Base-by-base conservation (phyloP, 345 rosid species). In the Stellera chamaejasme region DNA sequence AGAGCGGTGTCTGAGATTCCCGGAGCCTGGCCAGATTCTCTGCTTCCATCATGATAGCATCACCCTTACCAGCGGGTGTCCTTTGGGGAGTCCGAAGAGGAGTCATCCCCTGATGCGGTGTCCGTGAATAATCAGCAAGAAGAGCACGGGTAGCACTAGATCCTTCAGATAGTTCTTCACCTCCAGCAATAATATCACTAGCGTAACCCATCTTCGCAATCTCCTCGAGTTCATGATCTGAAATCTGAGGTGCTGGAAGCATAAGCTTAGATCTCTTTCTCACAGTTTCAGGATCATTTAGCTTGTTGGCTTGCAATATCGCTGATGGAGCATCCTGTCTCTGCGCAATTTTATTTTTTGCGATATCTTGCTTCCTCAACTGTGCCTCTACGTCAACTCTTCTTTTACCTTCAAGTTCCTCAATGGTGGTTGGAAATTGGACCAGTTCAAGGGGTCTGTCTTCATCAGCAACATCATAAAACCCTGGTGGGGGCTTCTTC, bases 191-290 rank as follows among this genome's bases (percentile, higher is more conserved):
- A 65, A 85, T 84, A 66, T 93, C 99, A 66, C 90, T 80, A 36
- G 96, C 96, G 67, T 93, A 89, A 45, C 99, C 99, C 96, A 93
- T 87, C 80, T 87, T 93, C 52, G 99, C 97, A 74, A 93, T 93
- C 52, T 90, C 97, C 65, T 90, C 95, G 66, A 93, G 76, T 75
- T 93, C 99, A 39, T 79, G 87, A 63, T 93, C 92, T 5, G 99
- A 85, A 64, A 93, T 93, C 77, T 90, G 99, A 10, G 99, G 99
- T 56, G 95, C 82, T 55, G 99, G 99, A 56, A 93, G 90, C 96
- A 93, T 89, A 70, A 93, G 74, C 68, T 90, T 93, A 48, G 99
- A 87, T 66, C 96, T 81, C 77, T 83, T 93, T 81, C 97, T 82
- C 52, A 93, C 99, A 7, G 88, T 65, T 76, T 90, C 95, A 2